Evolutionary conservation across 192 early-diverging fungal species (phyloP), one percentile per base, ranked within the genome.

Genomic region (Pilobolus umbonatus): DNA sequence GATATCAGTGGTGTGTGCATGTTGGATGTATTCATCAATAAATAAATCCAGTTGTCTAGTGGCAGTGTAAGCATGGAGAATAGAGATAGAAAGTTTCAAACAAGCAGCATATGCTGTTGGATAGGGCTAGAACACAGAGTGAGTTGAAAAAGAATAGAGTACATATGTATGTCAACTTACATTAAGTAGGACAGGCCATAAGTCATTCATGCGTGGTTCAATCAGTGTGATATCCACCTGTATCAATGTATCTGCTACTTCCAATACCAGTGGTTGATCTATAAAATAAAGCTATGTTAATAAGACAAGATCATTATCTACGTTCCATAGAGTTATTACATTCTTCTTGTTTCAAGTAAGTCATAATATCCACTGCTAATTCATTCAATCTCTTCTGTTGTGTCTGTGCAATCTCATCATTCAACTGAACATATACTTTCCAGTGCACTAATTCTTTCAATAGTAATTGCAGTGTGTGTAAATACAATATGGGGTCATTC

Each of bases 31-130:
- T 4, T 62, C 61, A n/a, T 63, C 47, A n/a, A 69, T 30, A 42
- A 59, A 69, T 30, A 45, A 29, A 47, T 62, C 67, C 1, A 69
- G n/a, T 59, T 69, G 67, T 38, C 67, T 50, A 5, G 67, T 58
- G 11, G 56, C 61, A 32, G 67, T 46, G 35, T 57, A 69, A 0
- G 55, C 47, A 4, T 53, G 24, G 9, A 69, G 39, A 38, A 69
- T 45, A 6, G 55, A 52, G 7, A 36, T 53, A 4, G 53, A 55
- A 31, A 69, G 44, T 11, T 38, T 25, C 19, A 54, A 46, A 36
- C 48, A 52, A 11, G 56, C 32, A 5, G 28, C 35, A 24, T 62
- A 21, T 25, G 56, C 61, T 35, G 26, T 8, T 44, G 26, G 30
- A 28, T 46, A 38, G 31, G 67, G 55, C 61, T 62, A 54, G 6